A percentile compares a stretch with the other conserved stretches of the same genome.
Conservation (phyloP, 1,284 basidiomycete genomes). For the Amylostereum areolatum region DNA sequence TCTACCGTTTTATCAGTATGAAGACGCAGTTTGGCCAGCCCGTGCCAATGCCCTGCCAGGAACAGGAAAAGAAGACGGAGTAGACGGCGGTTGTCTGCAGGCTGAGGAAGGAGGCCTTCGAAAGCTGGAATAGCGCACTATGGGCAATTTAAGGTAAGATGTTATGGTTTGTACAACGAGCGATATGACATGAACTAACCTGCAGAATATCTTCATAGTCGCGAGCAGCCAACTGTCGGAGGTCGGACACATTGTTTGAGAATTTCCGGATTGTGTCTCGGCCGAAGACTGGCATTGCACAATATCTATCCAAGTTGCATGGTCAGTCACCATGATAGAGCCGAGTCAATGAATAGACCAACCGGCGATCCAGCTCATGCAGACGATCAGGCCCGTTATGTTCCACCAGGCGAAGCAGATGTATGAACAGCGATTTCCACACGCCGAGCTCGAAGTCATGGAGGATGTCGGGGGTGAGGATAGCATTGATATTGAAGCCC, state of each 20-base stretch:
- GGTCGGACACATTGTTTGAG: not conserved
- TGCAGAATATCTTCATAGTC: not conserved
- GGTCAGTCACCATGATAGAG: not conserved
- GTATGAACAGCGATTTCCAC: not conserved
- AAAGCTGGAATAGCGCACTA: conserved; percentile 14
- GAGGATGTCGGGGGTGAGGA: not conserved
- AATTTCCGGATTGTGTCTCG: not conserved
- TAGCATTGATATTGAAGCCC: not conserved
- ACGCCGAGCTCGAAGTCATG: not conserved
- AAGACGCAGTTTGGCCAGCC: conserved; percentile 13
- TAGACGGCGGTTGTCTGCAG: conserved; percentile 5
- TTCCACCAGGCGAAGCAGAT: not conserved
- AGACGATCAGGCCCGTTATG: not conserved
- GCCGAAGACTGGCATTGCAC: not conserved
- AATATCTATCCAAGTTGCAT: not conserved
- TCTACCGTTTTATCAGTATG: conserved; percentile 9
- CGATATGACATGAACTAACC: not conserved
- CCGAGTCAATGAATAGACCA: not conserved
- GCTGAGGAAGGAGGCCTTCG: conserved; percentile 7
- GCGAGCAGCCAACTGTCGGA: not conserved
- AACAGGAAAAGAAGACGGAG: conserved; percentile 8
- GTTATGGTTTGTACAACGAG: not conserved
- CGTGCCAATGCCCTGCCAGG: conserved; percentile 13
- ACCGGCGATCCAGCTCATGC: not conserved
- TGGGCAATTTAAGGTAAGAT: not conserved